A percentile compares a stretch with the other conserved stretches of the same genome.
Evolutionary conservation across 495 filamentous ascomycete species (phyloP).

Genomic region (Opeltia flavorubescens): DNA sequence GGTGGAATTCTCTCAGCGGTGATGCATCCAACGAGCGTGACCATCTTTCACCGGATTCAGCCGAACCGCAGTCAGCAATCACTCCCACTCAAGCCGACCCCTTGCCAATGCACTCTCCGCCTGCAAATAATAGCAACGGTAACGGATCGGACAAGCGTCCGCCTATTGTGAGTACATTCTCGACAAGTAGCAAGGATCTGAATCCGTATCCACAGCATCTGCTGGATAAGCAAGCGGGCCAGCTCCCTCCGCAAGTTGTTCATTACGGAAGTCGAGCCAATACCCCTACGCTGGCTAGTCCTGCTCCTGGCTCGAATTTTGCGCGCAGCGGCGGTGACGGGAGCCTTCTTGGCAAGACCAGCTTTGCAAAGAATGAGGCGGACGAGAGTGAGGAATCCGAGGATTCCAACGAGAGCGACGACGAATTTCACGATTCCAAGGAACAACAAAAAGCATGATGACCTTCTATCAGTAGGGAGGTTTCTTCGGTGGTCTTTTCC

Average conservation of each 20-base stretch:
- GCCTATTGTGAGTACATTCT: slow-evolving; percentile 58
- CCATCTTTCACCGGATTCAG: slow-evolving; percentile 6
- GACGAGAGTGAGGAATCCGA: slow-evolving; percentile 1
- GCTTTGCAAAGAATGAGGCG: background rate
- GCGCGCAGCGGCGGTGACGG: background rate
- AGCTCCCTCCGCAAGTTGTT: slow-evolving; percentile 44
- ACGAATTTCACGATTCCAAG: slow-evolving; percentile 1
- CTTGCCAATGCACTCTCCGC: slow-evolving; percentile 27
- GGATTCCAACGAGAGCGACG: background rate
- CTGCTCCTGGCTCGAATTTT: slow-evolving; percentile 3
- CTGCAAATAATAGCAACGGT: slow-evolving; percentile 20
- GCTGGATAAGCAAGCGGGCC: slow-evolving; percentile 41
- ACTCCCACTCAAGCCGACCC: slow-evolving; percentile 45
- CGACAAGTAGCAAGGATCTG: slow-evolving; percentile 60
- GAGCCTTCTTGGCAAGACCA: background rate
- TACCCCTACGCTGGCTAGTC: slow-evolving; percentile 33
- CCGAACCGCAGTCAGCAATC: slow-evolving; percentile 18
- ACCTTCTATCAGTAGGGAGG: background rate
- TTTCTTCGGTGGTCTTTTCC: background rate
- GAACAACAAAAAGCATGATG: background rate
- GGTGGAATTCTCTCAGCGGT: slow-evolving; percentile 34
- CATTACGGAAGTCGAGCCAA: slow-evolving; percentile 50
- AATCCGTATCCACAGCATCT: slow-evolving; percentile 56
- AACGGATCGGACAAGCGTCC: slow-evolving; percentile 42
- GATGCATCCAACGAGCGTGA: slow-evolving; percentile 17